Base-by-base conservation (phyloP, 148 eudicot species). In the Vaccinium macrocarpon region DNA sequence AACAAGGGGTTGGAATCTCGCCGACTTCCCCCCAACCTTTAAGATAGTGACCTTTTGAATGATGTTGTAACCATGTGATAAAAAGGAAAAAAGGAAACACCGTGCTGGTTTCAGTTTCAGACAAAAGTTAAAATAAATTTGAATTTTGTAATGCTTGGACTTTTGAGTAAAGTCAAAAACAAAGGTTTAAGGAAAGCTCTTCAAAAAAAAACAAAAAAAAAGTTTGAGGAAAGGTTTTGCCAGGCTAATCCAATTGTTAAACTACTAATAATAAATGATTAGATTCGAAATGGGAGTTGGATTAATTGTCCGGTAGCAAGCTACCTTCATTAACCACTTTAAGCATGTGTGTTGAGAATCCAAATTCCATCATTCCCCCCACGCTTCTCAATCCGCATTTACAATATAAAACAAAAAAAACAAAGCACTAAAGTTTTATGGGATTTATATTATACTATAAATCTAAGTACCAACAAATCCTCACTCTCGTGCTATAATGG, bases 341-440 rank as follows among this genome's bases (percentile, higher is more conserved):
- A 77, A 50, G 80, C 80, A 77, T 77, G 80, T 77, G 80, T 77
- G 80, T 51, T 51, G 80, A 49, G 80, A 77, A 77, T 77, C 80
- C 38, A 50, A 23, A 6, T 77, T 51, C 42, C 80, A 77, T 77
- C 80, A 77, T 77, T 50, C 80, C 80, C 19, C 73, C 59, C 57
- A 77, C 51, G 80, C 80, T 77, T 77, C 38, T 77, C 57, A 77
- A 50, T 23, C 32, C 2, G 4, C 21, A 76, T 12, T 21, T 62
- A 61, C 12, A 19, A 18, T 61, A 66, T 27, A 68, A 12, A 21
- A 48, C 5, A 23, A 13, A 49, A 13, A 49, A n/a, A 8, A 5
- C 12, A 75, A 75, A 48, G 27, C 25, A 2, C 27, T 9, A 51
- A 12, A 10, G 55, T 23, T 10, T 23, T 46, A 46, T 75, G 6